A percentile compares a stretch with the other conserved stretches of the same genome.
Conservation (phyloP, 345 rosid genomes). For the Tarenaya hassleriana region DNA sequence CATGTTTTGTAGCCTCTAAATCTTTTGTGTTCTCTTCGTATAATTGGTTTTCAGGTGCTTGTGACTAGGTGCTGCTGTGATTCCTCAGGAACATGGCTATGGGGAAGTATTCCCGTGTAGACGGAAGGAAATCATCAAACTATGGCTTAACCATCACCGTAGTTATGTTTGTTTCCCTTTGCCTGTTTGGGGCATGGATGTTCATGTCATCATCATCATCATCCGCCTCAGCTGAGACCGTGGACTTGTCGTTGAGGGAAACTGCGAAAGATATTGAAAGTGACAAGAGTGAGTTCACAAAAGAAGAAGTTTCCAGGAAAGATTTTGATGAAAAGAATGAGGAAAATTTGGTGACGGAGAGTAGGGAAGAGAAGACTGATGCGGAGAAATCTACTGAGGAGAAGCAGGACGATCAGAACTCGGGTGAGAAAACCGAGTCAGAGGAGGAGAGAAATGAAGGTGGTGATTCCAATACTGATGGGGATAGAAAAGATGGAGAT, state of each 20-base stretch:
- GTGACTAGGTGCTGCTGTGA: background rate
- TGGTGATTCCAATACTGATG: no score
- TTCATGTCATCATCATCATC: conserved; percentile 58
- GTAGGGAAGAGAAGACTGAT: conserved; percentile 31
- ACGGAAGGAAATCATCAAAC: conserved; percentile 38
- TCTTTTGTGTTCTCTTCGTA: no score
- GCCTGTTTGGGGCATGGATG: conserved; percentile 63
- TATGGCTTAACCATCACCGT: conserved; percentile 42
- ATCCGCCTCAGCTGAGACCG: conserved; percentile 28
- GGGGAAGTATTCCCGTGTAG: conserved; percentile 43
- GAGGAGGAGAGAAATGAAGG: conserved; percentile 20
- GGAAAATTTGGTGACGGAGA: conserved; percentile 31
- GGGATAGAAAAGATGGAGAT: background rate
- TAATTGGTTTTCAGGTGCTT: conserved; percentile 1
- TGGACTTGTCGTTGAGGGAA: background rate
- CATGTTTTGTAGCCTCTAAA: no score
- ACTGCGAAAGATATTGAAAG: background rate
- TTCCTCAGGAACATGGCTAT: conserved; percentile 33
- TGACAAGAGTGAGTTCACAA: conserved; percentile 1
- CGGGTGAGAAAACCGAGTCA: no score
- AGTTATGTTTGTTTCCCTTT: conserved; percentile 40
- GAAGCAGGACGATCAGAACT: conserved; percentile 10
- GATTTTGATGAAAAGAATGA: conserved; percentile 13
- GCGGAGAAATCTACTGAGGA: conserved; percentile 22
- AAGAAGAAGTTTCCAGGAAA: no score